A percentile compares a stretch with the other conserved stretches of the same genome.
These are phyloP conservation scores for Exobasidium cylindrosporum DNA, from an alignment of 1,284 basidiomycete species.

Conservation along the genomic window DNA sequence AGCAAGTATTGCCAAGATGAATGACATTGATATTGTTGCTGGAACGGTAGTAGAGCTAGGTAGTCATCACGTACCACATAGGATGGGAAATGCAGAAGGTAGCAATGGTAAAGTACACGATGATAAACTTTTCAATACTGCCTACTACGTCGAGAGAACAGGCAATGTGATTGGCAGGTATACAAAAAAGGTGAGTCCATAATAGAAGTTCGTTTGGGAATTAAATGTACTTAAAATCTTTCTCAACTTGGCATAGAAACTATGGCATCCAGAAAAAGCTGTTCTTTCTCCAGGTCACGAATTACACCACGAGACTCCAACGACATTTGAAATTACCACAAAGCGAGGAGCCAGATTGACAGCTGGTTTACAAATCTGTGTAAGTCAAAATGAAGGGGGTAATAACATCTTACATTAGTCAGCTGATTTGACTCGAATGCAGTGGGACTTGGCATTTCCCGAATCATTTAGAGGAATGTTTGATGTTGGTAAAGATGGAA, in stretches of 20 bases:
- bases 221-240: too few species aligned
- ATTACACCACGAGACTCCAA: conserved; percentile 20
- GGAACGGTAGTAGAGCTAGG: conserved; percentile 49
- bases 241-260: conserved; percentile 21
- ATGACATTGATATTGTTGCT: conserved; percentile 48
- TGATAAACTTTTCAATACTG: conserved; percentile 44
- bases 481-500: conserved; percentile 1
- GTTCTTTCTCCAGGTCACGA: conserved; percentile 40
- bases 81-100: neutral
- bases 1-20: conserved; percentile 25
- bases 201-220: neutral
- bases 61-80: conserved; percentile 19
- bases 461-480: conserved; percentile 29
- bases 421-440: too few species aligned
- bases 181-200: conserved; percentile 37
- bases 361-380: conserved; percentile 45
- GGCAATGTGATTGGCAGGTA: conserved; percentile 41
- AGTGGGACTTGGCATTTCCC: conserved; percentile 51
- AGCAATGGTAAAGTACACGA: conserved; percentile 6
- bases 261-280: conserved; percentile 51
- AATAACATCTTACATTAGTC: neutral
- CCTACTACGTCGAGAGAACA: conserved; percentile 40
- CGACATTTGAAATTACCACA: conserved; percentile 42
- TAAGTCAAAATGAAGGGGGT: neutral
- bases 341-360: conserved; percentile 34